Percentiles rank a stretch among this genome's conserved stretches.
These are phyloP conservation scores for Grigorovia yakushimaensis DNA, from an alignment of 805 yeast genomes.

Conservation along the genomic window DNA sequence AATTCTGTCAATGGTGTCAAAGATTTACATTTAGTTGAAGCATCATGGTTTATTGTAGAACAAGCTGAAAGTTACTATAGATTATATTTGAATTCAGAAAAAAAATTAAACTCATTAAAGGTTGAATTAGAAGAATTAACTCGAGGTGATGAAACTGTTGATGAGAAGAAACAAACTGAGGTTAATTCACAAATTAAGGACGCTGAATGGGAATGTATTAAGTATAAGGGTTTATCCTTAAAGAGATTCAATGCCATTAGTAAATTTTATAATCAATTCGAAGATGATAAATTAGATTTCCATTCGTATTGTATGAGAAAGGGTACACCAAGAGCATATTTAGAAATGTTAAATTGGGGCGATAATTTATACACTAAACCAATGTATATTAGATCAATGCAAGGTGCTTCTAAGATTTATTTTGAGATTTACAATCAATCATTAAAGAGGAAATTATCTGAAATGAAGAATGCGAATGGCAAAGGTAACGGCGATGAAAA, in stretches of 20 bases:
- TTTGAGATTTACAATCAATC: slow-evolving; percentile 30
- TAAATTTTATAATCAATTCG: slow-evolving; percentile 59
- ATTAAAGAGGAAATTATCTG: slow-evolving; percentile 2
- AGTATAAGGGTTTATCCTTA: slow-evolving; percentile 59
- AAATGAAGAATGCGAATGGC: slow-evolving; percentile 5
- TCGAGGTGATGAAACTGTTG: slow-evolving; percentile 5
- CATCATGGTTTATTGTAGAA: slow-evolving; percentile 79
- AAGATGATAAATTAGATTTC: slow-evolving; percentile 85
- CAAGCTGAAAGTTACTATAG: slow-evolving; percentile 76
- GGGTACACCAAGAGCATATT: slow-evolving; percentile 81
- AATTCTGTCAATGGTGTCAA: slow-evolving; percentile 72
- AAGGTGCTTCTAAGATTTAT: slow-evolving; percentile 53
- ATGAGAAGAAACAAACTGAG: slow-evolving; percentile 22
- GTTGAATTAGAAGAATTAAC: slow-evolving; percentile 6
- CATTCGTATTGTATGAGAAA: slow-evolving; percentile 85
- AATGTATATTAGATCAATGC: slow-evolving; percentile 57
- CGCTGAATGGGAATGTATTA: slow-evolving; percentile 35
- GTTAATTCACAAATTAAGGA: slow-evolving; percentile 25
- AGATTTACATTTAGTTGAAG: slow-evolving; percentile 83
- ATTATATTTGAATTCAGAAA: slow-evolving; percentile 33
- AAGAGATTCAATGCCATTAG: slow-evolving; percentile 66
- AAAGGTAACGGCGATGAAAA: slow-evolving; percentile 7
- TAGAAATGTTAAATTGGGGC: slow-evolving; percentile 74
- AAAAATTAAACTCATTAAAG: slow-evolving; percentile 8
- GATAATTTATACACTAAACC: slow-evolving; percentile 63